These are phyloP conservation scores for Wolfiporia cocos DNA, from an alignment of 1,284 basidiomycete genomes.

Conservation along the genomic window DNA sequence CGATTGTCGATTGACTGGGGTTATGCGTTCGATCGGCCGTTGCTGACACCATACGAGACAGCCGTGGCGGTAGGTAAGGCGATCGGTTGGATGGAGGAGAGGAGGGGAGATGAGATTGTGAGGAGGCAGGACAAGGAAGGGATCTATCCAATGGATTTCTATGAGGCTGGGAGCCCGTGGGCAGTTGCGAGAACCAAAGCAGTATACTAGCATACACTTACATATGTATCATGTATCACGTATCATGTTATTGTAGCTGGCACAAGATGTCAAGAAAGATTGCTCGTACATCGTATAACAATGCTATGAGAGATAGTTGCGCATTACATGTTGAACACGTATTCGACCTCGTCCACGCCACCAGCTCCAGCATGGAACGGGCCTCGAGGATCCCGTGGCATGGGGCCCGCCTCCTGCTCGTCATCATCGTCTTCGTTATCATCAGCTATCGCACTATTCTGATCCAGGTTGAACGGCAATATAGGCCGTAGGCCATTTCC, in stretches of 20 bases:
- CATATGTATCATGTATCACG: neutral
- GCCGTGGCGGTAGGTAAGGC: constrained; percentile 79
- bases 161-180: constrained; percentile 74
- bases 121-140: constrained; percentile 28
- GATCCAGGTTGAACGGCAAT: constrained; percentile 72
- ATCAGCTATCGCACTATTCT: constrained; percentile 59
- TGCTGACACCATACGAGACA: constrained; percentile 93
- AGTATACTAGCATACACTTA: constrained; percentile 18
- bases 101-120: constrained; percentile 24
- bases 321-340: no score
- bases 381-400: constrained; percentile 65
- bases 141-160: constrained; percentile 96
- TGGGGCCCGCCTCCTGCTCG: constrained; percentile 63
- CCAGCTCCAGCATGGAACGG: constrained; percentile 73
- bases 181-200: constrained; percentile 50
- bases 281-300: no score
- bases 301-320: no score
- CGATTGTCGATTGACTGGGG: constrained; percentile 98
- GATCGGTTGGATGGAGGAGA: constrained; percentile 54
- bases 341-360: constrained; percentile 84
- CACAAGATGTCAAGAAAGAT: no score
- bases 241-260: neutral
- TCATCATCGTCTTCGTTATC: constrained; percentile 44
- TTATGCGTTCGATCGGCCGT: constrained; percentile 86
- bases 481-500: constrained; percentile 80